phyloP scores from a whole-genome alignment of 2,329 filamentous ascomycete genomes.

The Rhynchosporium secalis region DNA sequence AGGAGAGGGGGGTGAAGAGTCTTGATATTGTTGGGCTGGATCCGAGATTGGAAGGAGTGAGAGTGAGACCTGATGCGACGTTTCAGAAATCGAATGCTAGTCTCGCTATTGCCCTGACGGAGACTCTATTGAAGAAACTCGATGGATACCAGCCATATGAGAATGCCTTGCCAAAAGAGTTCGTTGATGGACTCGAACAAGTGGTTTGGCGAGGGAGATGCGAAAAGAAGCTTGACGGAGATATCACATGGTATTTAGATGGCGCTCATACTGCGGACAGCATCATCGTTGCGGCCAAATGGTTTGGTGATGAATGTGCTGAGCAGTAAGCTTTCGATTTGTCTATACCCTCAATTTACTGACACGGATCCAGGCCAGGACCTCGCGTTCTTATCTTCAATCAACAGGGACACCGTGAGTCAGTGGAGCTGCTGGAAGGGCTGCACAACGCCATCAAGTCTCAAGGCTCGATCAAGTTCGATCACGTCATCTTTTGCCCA shows the following conservation, averaged over 20 bases:
- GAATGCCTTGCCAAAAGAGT: slow-evolving; percentile 56
- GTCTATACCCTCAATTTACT: not conserved
- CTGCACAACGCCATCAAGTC: slow-evolving; percentile 52
- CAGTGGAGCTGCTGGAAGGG: slow-evolving; percentile 52
- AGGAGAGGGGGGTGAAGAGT: slow-evolving; percentile 52
- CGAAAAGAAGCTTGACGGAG: slow-evolving; percentile 56
- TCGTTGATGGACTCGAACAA: slow-evolving; percentile 71
- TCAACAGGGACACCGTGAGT: slow-evolving; percentile 59
- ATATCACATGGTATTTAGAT: slow-evolving; percentile 82
- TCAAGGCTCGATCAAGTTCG: slow-evolving; percentile 53
- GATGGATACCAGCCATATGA: slow-evolving; percentile 33
- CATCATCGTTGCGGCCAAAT: slow-evolving; percentile 75
- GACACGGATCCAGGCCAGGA: slow-evolving; percentile 37
- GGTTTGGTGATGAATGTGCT: slow-evolving; percentile 65
- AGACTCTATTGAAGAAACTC: slow-evolving; percentile 49
- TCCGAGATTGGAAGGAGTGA: slow-evolving; percentile 46
- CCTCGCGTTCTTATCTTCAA: slow-evolving; percentile 78
- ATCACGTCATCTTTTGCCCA: slow-evolving; percentile 77
- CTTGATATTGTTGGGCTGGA: slow-evolving; percentile 49
- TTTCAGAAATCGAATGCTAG: slow-evolving; percentile 63
- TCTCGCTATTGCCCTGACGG: slow-evolving; percentile 52
- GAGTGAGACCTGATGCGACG: slow-evolving; percentile 51
- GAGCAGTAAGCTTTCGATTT: slow-evolving; percentile 35
- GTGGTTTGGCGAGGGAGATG: slow-evolving; percentile 81
- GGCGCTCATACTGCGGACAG: slow-evolving; percentile 93